Conservation (phyloP, 139 green algal species). For the Dunaliella primolecta region DNA sequence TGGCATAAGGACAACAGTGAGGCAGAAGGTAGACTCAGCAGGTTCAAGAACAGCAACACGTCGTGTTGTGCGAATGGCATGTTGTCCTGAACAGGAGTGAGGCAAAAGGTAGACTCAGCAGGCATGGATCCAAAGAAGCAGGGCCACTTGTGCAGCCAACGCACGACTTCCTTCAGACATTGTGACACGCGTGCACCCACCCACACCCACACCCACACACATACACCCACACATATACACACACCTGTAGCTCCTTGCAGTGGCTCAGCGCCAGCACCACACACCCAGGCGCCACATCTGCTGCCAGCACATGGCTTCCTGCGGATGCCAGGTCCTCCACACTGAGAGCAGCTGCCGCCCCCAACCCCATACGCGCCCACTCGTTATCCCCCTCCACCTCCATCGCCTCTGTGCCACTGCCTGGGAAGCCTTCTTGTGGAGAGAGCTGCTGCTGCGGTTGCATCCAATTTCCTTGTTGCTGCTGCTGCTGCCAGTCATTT, state of each 20-base stretch:
- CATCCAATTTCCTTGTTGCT: too few relatives aligned
- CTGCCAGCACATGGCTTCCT: not conserved
- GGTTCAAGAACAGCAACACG: too few relatives aligned
- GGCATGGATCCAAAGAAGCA: too few relatives aligned
- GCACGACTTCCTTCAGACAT: too few relatives aligned
- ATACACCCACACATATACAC: not conserved
- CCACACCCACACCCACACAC: not conserved
- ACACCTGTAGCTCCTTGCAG: not conserved
- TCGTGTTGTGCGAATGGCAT: too few relatives aligned
- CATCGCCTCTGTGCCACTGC: not conserved
- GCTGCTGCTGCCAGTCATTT: not conserved
- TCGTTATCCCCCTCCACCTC: not conserved
- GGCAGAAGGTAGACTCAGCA: too few relatives aligned
- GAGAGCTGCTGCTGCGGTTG: not conserved
- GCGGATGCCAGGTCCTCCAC: not conserved
- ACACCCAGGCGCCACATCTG: conserved; percentile 7
- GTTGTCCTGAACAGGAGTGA: too few relatives aligned
- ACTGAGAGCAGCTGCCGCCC: not conserved
- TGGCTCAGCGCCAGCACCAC: conserved; percentile 6
- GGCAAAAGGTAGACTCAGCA: too few relatives aligned
- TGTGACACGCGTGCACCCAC: not conserved
- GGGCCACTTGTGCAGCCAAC: too few relatives aligned
- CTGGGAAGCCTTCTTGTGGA: too few relatives aligned
- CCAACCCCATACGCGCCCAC: not conserved
- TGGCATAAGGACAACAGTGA: too few relatives aligned